A percentile compares a stretch with the other conserved stretches of the same genome.
Conservation (phyloP, 2,329 filamentous ascomycete species). For the Exophiala oligosperma region DNA sequence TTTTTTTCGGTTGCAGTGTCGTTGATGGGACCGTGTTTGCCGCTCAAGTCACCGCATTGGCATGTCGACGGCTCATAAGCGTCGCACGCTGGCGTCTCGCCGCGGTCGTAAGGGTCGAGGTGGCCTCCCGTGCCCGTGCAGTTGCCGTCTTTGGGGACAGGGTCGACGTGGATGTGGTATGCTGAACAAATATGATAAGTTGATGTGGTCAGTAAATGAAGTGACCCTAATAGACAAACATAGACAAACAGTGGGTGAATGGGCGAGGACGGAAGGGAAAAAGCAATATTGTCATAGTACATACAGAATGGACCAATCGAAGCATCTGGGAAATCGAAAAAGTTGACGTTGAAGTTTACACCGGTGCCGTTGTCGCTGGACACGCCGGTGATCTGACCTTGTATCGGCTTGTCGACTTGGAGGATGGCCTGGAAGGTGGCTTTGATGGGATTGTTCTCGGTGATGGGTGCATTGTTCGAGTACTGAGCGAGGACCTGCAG, state of each 20-base stretch:
- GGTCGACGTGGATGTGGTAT: conserved; percentile 71
- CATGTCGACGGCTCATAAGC: conserved; percentile 59
- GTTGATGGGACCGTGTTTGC: conserved; percentile 67
- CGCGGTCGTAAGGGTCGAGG: conserved; percentile 67
- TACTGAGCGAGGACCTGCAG: conserved; percentile 26
- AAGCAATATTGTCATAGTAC: conserved; percentile 30
- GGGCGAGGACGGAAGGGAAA: not conserved
- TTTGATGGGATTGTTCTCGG: conserved; percentile 57
- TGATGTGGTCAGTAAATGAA: not conserved
- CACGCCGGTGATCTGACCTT: conserved; percentile 53
- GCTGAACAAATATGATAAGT: conserved; percentile 41
- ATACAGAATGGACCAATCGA: conserved; percentile 61
- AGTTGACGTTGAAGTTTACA: conserved; percentile 55
- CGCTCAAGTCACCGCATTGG: conserved; percentile 74
- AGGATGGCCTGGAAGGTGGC: conserved; percentile 58
- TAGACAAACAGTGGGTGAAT: no score
- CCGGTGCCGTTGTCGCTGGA: conserved; percentile 54
- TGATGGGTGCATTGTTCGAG: conserved; percentile 50
- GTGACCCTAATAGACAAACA: not conserved
- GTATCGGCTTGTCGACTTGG: conserved; percentile 55
- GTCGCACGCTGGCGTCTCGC: conserved; percentile 64
- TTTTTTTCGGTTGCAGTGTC: conserved; percentile 43
- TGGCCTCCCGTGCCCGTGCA: conserved; percentile 68
- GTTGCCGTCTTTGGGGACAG: conserved; percentile 67
- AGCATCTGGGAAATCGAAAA: conserved; percentile 58